Conservation (phyloP, 345 rosid species). For the Hypericum perforatum region DNA sequence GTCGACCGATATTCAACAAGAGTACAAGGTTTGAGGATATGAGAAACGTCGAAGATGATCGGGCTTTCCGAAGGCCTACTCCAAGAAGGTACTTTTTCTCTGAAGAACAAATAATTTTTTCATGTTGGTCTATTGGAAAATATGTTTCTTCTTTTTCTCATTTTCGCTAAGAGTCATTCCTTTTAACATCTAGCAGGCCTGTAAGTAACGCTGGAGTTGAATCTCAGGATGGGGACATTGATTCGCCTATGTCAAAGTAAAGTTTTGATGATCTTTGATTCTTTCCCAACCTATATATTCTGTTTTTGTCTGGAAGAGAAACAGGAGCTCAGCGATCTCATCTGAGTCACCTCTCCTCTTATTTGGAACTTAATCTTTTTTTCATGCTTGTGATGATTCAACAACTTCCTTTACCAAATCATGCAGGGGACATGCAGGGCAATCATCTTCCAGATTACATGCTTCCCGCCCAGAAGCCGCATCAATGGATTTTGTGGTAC, state of each 20-base stretch:
- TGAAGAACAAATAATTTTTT: background rate
- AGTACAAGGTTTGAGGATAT: slow-evolving; percentile 97
- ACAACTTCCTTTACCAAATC: background rate
- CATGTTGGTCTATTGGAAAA: background rate
- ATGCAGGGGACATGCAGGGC: slow-evolving; percentile 63
- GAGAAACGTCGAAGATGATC: slow-evolving; percentile 71
- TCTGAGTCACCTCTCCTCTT: no score
- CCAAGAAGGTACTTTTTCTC: slow-evolving; percentile 47
- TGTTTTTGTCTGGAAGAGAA: no score
- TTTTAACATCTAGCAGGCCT: slow-evolving; percentile 36
- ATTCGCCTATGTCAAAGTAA: slow-evolving; percentile 71
- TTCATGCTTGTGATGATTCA: no score
- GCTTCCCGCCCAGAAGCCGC: slow-evolving; percentile 95
- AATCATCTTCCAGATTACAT: slow-evolving; percentile 53
- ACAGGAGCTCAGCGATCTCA: no score
- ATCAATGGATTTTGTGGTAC: slow-evolving; percentile 78
- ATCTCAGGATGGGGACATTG: slow-evolving; percentile 86
- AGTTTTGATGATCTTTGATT: slow-evolving; percentile 11
- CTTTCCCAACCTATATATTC: background rate
- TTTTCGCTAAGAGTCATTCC: background rate
- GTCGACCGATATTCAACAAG: slow-evolving; percentile 95
- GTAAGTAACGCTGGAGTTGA: slow-evolving; percentile 55
- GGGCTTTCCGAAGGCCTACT: slow-evolving; percentile 65
- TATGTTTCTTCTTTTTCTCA: slow-evolving; percentile 4
- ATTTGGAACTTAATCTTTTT: no score